phyloP scores from a whole-genome alignment of 495 filamentous ascomycete species.

The Aspergillus carlsbadensis region DNA sequence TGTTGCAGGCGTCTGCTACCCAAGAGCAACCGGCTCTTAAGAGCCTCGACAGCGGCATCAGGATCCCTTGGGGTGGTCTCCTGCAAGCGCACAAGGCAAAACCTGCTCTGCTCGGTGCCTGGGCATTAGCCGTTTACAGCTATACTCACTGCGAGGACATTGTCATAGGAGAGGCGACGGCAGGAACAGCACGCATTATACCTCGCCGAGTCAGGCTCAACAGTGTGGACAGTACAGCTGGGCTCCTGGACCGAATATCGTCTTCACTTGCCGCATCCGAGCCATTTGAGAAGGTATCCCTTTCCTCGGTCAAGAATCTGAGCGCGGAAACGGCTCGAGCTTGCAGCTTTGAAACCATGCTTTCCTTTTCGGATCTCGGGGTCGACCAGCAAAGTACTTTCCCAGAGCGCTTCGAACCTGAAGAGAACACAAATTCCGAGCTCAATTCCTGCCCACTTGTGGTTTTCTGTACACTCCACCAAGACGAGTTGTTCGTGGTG shows the following conservation, averaged over 20 bases:
- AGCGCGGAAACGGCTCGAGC: slow-evolving; percentile 54
- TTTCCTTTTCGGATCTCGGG: slow-evolving; percentile 34
- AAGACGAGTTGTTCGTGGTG: slow-evolving; percentile 44
- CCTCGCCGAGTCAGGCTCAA: slow-evolving; percentile 47
- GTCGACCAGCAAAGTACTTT: not conserved
- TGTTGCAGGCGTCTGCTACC: not conserved
- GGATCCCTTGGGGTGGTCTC: slow-evolving; percentile 4
- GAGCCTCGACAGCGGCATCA: not conserved
- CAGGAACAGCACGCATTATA: slow-evolving; percentile 34
- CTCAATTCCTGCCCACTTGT: slow-evolving; percentile 57
- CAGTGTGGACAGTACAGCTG: slow-evolving; percentile 6
- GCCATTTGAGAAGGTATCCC: slow-evolving; percentile 55
- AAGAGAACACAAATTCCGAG: slow-evolving; percentile 29
- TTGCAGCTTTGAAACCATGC: slow-evolving; percentile 54
- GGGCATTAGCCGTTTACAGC: slow-evolving; percentile 47
- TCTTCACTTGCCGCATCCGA: slow-evolving; percentile 44
- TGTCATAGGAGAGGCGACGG: slow-evolving; percentile 49
- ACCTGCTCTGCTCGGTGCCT: slow-evolving; percentile 52
- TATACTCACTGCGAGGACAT: slow-evolving; percentile 46
- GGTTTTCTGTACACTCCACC: slow-evolving; percentile 50
- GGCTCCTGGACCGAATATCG: slow-evolving; percentile 39
- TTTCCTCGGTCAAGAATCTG: slow-evolving; percentile 57
- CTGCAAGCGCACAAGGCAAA: not conserved
- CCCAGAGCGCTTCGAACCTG: slow-evolving; percentile 1
- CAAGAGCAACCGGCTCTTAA: not conserved